These are phyloP conservation scores for Earliella scabrosa DNA, from an alignment of 1,284 basidiomycete genomes.

Conservation along the genomic window DNA sequence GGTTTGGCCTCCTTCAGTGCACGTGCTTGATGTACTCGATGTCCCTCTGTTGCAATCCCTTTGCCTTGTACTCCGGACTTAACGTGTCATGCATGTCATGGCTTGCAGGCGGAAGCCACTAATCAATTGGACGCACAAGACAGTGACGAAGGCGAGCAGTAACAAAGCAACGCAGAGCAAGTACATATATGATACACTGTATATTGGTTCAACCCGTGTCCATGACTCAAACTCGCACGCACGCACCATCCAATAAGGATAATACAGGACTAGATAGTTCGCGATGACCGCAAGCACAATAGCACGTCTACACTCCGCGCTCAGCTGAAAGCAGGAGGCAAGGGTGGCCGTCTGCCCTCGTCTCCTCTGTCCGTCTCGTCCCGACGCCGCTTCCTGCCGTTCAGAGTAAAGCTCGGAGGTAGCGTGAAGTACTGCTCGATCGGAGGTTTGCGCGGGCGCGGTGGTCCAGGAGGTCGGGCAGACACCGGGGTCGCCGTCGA, in stretches of 20 bases:
- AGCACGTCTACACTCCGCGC: neutral
- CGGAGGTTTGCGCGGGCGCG: constrained; percentile 28
- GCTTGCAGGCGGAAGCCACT: no score
- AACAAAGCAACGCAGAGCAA: neutral
- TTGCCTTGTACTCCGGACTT: no score
- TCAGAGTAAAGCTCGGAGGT: constrained; percentile 34
- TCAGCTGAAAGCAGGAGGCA: constrained; percentile 15
- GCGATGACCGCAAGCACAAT: neutral
- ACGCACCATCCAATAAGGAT: constrained; percentile 5
- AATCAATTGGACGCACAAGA: no score
- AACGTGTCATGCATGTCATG: no score
- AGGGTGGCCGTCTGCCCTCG: constrained; percentile 25
- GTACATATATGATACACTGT: constrained; percentile 1
- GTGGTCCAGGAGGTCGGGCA: constrained; percentile 21
- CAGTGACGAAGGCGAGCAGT: no score
- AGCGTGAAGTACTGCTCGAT: constrained; percentile 49
- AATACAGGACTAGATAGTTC: neutral
- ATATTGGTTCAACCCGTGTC: neutral
- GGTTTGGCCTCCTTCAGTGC: no score
- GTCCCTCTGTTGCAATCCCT: no score
- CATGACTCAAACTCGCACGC: no score
- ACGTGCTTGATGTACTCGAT: no score
- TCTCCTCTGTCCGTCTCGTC: constrained; percentile 34
- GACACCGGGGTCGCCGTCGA: constrained; percentile 18
- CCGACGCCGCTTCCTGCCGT: constrained; percentile 34